Conservation (phyloP, 2,329 filamentous ascomycete genomes). For the Pseudogymnoascus sp. region DNA sequence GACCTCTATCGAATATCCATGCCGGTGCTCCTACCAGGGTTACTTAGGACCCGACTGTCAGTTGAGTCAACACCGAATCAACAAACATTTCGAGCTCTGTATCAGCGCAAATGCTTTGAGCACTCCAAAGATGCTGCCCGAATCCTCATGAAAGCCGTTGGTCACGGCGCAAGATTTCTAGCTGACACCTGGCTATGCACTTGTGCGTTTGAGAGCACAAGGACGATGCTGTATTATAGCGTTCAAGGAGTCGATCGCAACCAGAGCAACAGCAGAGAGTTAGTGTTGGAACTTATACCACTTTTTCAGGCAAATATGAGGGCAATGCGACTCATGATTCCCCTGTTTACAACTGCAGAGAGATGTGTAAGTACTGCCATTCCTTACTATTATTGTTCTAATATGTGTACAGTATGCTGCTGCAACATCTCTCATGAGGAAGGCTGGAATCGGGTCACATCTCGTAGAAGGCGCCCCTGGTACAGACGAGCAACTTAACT, state of each 20-base stretch:
- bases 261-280: slow-evolving; percentile 13
- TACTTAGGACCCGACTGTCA: slow-evolving; percentile 36
- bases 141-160: slow-evolving; percentile 36
- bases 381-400: background rate
- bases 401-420: background rate
- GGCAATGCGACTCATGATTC: slow-evolving; percentile 10
- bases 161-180: slow-evolving; percentile 37
- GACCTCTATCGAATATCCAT: slow-evolving; percentile 43
- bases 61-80: slow-evolving; percentile 37
- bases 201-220: slow-evolving; percentile 43
- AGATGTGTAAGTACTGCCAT: slow-evolving; percentile 1
- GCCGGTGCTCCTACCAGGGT: slow-evolving; percentile 39
- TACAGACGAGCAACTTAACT: background rate
- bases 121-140: slow-evolving; percentile 25
- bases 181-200: slow-evolving; percentile 42
- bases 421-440: slow-evolving; percentile 16
- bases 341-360: slow-evolving; percentile 9
- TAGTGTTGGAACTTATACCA: slow-evolving; percentile 4
- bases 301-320: slow-evolving; percentile 11
- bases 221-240: slow-evolving; percentile 45
- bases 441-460: slow-evolving; percentile 12
- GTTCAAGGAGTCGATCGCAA: slow-evolving; percentile 36
- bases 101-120: slow-evolving; percentile 10
- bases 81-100: slow-evolving; percentile 29
- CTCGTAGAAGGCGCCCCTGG: slow-evolving; percentile 11